These are phyloP conservation scores for Saccharomycopsis hybrid DNA, from an alignment of 1,139 yeast genomes.

Conservation along the genomic window DNA sequence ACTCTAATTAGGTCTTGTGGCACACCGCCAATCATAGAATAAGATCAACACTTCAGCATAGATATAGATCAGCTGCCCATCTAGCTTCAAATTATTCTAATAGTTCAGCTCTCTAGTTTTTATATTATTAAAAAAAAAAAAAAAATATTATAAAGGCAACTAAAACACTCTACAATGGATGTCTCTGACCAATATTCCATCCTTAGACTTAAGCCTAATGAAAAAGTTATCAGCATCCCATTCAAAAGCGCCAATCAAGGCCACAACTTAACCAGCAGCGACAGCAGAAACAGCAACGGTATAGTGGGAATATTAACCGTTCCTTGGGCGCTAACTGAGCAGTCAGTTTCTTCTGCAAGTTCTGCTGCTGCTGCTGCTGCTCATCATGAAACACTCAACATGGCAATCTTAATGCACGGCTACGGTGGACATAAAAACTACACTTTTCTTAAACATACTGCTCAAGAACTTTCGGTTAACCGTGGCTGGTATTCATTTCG, in stretches of 20 bases:
- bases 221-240: slow-evolving; percentile 15
- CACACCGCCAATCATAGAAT: too few species aligned
- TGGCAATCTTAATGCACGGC: slow-evolving; percentile 60
- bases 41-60: too few species aligned
- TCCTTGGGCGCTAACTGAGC: slow-evolving; percentile 1
- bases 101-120: too few species aligned
- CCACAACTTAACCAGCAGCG: background rate
- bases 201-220: slow-evolving; percentile 11
- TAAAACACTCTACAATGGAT: slow-evolving; percentile 8
- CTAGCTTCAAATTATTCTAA: too few species aligned
- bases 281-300: slow-evolving; percentile 2
- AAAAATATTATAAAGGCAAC: too few species aligned
- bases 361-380: background rate
- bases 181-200: slow-evolving; percentile 8
- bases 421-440: slow-evolving; percentile 80
- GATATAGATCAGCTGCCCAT: too few species aligned
- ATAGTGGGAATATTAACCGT: slow-evolving; percentile 18
- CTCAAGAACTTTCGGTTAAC: slow-evolving; percentile 50
- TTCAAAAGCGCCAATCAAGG: too few species aligned
- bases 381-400: slow-evolving; percentile 22
- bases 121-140: too few species aligned
- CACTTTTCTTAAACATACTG: slow-evolving; percentile 62
- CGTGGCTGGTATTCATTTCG: slow-evolving; percentile 61
- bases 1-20: too few species aligned
- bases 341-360: background rate